These are phyloP conservation scores for Malassezia caprae DNA, from an alignment of 1,284 basidiomycete species.

Conservation along the genomic window DNA sequence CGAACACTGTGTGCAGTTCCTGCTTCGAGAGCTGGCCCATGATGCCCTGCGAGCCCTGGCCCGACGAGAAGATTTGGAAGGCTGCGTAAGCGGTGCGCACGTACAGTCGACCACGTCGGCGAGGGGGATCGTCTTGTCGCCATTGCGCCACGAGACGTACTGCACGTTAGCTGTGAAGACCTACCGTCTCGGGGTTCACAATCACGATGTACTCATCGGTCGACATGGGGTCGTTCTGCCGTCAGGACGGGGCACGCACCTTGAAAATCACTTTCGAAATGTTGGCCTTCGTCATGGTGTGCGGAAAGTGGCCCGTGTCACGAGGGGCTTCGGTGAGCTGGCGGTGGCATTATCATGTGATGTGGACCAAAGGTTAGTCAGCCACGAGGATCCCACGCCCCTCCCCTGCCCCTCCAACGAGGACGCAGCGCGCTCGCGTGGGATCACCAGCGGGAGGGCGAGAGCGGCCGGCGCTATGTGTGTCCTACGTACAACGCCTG, in stretches of 20 bases:
- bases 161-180: neutral
- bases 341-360: slow-evolving; percentile 4
- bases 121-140: slow-evolving; percentile 49
- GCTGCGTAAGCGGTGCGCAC: slow-evolving; percentile 13
- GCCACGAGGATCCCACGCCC: neutral
- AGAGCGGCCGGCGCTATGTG: no score
- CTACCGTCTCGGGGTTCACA: slow-evolving; percentile 38
- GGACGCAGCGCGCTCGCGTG: no score
- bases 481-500: no score
- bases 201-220: slow-evolving; percentile 49
- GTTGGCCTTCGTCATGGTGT: slow-evolving; percentile 17
- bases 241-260: slow-evolving; percentile 2
- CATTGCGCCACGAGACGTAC: slow-evolving; percentile 48
- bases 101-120: slow-evolving; percentile 47
- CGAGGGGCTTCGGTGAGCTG: neutral
- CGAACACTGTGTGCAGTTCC: slow-evolving; percentile 48
- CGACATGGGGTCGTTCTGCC: slow-evolving; percentile 46
- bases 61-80: slow-evolving; percentile 49
- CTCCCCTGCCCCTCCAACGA: no score
- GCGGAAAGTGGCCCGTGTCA: neutral
- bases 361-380: neutral
- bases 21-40: slow-evolving; percentile 48
- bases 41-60: slow-evolving; percentile 49
- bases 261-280: slow-evolving; percentile 43
- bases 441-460: no score